Conservation (phyloP, 2,329 filamentous ascomycete species). For the Fusarium ambrosium region DNA sequence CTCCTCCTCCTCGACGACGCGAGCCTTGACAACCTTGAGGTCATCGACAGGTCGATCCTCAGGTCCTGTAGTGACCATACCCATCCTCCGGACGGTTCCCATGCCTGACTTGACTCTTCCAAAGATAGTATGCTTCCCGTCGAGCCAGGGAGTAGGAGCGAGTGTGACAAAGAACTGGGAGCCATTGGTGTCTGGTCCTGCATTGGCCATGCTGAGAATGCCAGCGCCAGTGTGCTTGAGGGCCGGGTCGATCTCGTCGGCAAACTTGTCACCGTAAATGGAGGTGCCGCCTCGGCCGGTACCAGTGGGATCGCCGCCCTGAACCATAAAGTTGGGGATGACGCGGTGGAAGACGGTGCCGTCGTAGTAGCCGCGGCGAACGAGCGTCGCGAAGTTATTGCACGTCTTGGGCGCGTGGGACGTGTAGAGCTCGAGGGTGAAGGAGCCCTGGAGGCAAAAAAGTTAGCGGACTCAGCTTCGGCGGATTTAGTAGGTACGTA, state of each 20-base stretch:
- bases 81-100: constrained; percentile 87
- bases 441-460: constrained; percentile 72
- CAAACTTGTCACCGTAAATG: constrained; percentile 95
- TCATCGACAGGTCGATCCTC: constrained; percentile 88
- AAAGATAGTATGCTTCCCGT: constrained; percentile 98
- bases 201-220: constrained; percentile 96
- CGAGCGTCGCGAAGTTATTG: constrained; percentile 87
- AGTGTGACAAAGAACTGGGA: constrained; percentile 97
- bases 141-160: constrained; percentile 94
- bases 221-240: constrained; percentile 95
- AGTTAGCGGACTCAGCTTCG: background rate
- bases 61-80: constrained; percentile 83
- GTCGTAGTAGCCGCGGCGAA: constrained; percentile 89
- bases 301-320: constrained; percentile 93
- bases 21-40: constrained; percentile 82
- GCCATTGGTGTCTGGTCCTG: constrained; percentile 92
- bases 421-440: constrained; percentile 91
- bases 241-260: constrained; percentile 84
- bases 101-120: constrained; percentile 89
- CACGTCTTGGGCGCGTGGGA: constrained; percentile 90
- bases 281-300: constrained; percentile 89
- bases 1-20: constrained; percentile 73
- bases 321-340: constrained; percentile 96
- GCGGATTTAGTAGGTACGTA: background rate
- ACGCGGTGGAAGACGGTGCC: constrained; percentile 90